Evolutionary conservation across 2,329 filamentous ascomycete genomes (phyloP), one percentile per base, ranked within the genome.

Genomic region (Pochonia chlamydosporia): DNA sequence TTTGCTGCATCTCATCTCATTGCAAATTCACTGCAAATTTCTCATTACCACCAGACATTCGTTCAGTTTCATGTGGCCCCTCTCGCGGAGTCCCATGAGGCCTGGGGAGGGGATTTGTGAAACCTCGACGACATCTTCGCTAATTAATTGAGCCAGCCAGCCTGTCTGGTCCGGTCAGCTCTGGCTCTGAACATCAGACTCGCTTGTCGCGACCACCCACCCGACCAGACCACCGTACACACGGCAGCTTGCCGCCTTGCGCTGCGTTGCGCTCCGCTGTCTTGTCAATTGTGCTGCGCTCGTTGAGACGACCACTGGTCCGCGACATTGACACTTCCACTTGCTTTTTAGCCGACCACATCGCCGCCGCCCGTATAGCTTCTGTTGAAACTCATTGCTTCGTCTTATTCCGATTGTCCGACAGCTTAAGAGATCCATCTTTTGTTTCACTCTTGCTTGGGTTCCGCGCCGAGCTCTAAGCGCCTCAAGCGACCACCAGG

Each of bases 61-160:
- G 42, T 39, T 39, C 35, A 37, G 25, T 43, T 49, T 52, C 48
- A 56, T 58, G 56, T 52, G 48, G 51, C 46, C 49, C 47, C 40
- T 37, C 46, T 52, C 46, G 40, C 47, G 40, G 47, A 39, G 36
- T 40, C 44, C 40, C 48, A 49, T 44, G 47, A 48, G 56, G 54
- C 53, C 46, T 54, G 58, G 59, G 56, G 55, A 56, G 58, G 53
- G 55, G 52, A 50, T 54, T 44, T 41, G 39, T 45, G 47, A 48
- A 44, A 39, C 41, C 24, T 40, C 42, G 46, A 42, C 24, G 40
- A 11, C 28, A 10, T 23, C 9, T n/a, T 39, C 16, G 35, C 20
- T 14, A 23, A 39, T 10, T 39, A n/a, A n/a, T n/a, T n/a, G n/a
- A n/a, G n/a, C n/a, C 18, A 14, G 20, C 6, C 35, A 39, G 20